These are phyloP conservation scores for Ganoderma sinense DNA, from an alignment of 1,284 basidiomycete genomes.

Conservation along the genomic window DNA sequence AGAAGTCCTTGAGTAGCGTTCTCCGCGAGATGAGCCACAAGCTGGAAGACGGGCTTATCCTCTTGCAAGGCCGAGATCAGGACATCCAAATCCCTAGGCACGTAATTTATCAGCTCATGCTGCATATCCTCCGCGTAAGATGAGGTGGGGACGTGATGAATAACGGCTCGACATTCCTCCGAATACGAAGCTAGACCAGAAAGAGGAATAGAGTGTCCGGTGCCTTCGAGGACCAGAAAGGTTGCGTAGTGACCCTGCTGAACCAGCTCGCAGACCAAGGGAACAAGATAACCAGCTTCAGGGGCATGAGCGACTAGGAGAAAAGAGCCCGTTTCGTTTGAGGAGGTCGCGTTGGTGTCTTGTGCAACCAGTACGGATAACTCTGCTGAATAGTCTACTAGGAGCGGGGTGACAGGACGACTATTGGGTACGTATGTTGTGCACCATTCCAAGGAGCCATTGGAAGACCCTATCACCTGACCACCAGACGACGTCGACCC, in stretches of 20 bases:
- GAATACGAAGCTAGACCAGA: conserved; percentile 9
- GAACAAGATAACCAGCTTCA: conserved; percentile 50
- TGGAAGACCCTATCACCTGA: conserved; percentile 36
- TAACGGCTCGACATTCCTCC: not conserved
- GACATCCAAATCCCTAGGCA: conserved; percentile 27
- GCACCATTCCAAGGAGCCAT: conserved; percentile 34
- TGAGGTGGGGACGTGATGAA: not conserved
- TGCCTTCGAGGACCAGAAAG: conserved; percentile 11
- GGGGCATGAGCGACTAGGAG: conserved; percentile 47
- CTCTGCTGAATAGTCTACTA: not conserved
- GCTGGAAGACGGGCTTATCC: not conserved
- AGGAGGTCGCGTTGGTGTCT: conserved; percentile 1
- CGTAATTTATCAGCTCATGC: not conserved
- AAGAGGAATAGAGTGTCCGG: conserved; percentile 11
- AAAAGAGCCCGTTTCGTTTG: conserved; percentile 35
- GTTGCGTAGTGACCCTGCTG: conserved; percentile 43
- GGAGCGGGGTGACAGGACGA: not conserved
- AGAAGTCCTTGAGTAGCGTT: conserved; percentile 24
- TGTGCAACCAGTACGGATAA: not conserved
- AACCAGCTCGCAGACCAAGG: conserved; percentile 55
- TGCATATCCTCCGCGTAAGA: not conserved
- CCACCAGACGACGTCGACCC: conserved; percentile 40
- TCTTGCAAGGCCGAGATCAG: conserved; percentile 20
- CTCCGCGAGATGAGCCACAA: not conserved
- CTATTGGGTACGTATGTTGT: conserved; percentile 13